These are phyloP conservation scores for Lactifluus rugatus DNA, from an alignment of 768 basidiomycete species.

Conservation along the genomic window DNA sequence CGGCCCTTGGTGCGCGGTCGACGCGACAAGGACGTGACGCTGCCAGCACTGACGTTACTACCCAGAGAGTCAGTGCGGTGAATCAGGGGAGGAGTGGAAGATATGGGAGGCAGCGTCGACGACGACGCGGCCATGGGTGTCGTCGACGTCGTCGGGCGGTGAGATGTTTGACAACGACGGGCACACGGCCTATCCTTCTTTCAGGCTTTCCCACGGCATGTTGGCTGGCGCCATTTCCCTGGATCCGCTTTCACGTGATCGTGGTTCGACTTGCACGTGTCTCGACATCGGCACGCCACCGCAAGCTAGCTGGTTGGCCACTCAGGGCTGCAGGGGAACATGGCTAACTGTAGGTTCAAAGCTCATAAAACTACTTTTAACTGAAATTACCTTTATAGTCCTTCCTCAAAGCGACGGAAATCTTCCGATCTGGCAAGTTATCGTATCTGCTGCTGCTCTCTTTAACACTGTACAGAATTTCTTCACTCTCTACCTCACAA, in stretches of 20 bases:
- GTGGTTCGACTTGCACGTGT: background rate
- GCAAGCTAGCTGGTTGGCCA: too few species aligned
- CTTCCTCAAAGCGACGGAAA: slow-evolving; percentile 59
- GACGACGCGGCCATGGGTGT: slow-evolving; percentile 25
- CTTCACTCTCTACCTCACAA: slow-evolving; percentile 64
- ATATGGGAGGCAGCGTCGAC: slow-evolving; percentile 21
- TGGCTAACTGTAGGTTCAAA: slow-evolving; percentile 1
- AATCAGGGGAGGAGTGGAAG: slow-evolving; percentile 13
- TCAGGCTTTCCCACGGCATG: slow-evolving; percentile 7
- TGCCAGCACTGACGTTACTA: slow-evolving; percentile 23
- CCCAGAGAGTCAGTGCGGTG: slow-evolving; percentile 26
- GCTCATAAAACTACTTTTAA: background rate
- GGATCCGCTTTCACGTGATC: background rate
- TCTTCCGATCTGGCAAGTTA: slow-evolving; percentile 82
- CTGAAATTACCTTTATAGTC: slow-evolving; percentile 28
- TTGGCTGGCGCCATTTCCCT: background rate
- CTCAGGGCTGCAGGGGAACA: background rate
- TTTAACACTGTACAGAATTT: slow-evolving; percentile 88
- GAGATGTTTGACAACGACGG: slow-evolving; percentile 12
- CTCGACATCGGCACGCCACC: too few species aligned
- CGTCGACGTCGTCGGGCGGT: slow-evolving; percentile 22
- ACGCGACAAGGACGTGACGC: slow-evolving; percentile 24
- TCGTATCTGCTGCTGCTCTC: slow-evolving; percentile 65
- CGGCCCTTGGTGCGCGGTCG: slow-evolving; percentile 27
- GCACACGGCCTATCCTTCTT: slow-evolving; percentile 2